These are phyloP conservation scores for Xylaria sp. DNA, from an alignment of 2,329 filamentous ascomycete genomes.

Conservation along the genomic window DNA sequence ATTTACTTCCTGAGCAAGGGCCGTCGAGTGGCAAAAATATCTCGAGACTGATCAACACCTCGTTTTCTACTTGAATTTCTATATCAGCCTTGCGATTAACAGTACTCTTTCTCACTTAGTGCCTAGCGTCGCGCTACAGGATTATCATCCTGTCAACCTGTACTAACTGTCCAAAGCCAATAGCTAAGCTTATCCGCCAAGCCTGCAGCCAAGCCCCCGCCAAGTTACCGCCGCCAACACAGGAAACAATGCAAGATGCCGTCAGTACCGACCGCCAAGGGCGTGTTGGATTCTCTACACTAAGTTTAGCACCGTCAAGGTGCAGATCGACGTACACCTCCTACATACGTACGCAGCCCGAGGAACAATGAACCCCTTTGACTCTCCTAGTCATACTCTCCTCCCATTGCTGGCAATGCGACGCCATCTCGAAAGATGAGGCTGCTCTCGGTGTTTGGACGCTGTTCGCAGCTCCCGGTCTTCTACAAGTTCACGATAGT, in stretches of 20 bases:
- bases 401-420: conserved; percentile 29
- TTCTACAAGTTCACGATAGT: conserved; percentile 43
- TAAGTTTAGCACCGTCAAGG: neutral
- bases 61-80: too few species aligned
- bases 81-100: too few species aligned
- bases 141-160: too few species aligned
- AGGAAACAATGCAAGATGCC: conserved; percentile 19
- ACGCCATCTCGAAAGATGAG: conserved; percentile 33
- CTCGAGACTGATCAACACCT: too few species aligned
- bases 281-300: conserved; percentile 5
- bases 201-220: neutral
- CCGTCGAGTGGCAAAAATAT: too few species aligned
- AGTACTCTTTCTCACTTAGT: too few species aligned
- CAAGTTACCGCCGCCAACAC: conserved; percentile 5
- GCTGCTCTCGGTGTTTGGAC: conserved; percentile 38
- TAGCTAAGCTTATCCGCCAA: neutral
- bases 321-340: neutral
- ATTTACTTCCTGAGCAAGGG: too few species aligned
- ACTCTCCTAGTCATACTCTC: conserved; percentile 14
- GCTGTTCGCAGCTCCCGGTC: conserved; percentile 43
- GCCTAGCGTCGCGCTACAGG: too few species aligned
- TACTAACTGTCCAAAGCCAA: neutral
- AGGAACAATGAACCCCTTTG: conserved; percentile 17
- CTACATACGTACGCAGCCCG: neutral
- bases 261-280: conserved; percentile 35